Conservation (phyloP, 345 rosid genomes). For the Brassica rapa region DNA sequence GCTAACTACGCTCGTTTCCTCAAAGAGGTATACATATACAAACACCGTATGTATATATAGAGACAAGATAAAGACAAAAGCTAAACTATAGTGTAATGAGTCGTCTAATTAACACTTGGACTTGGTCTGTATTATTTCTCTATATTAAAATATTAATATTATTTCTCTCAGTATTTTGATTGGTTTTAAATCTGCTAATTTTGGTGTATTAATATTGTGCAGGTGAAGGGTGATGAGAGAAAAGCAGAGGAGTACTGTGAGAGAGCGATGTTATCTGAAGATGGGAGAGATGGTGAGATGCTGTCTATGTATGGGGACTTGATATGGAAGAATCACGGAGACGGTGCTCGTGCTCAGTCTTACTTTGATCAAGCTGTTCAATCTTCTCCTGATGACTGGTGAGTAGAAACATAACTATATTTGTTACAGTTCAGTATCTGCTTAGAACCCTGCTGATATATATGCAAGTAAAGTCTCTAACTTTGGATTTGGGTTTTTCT, state of each 20-base stretch:
- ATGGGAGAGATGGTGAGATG: conserved; percentile 56
- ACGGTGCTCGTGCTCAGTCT: conserved; percentile 54
- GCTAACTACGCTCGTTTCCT: conserved; percentile 70
- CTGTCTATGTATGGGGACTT: conserved; percentile 66
- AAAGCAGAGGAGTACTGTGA: conserved; percentile 71
- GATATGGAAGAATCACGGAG: conserved; percentile 58
- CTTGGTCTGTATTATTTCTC: background rate
- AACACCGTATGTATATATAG: background rate
- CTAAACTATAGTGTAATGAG: background rate
- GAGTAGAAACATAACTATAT: background rate
- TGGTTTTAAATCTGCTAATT: background rate
- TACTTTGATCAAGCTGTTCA: conserved; percentile 71
- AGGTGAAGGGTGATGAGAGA: conserved; percentile 58
- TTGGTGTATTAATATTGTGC: background rate
- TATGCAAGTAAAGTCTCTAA: background rate
- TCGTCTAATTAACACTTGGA: background rate
- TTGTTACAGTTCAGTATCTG: background rate
- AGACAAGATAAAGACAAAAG: conserved; percentile 6
- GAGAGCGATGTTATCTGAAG: conserved; percentile 60
- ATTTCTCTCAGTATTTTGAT: background rate
- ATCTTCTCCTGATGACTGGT: conserved; percentile 68
- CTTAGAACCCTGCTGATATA: background rate
- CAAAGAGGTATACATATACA: conserved; percentile 52
- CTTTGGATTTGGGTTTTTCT: background rate
- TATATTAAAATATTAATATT: background rate